Base-by-base conservation (phyloP, 2,329 filamentous ascomycete species). In the Ceratocystis huliohia region DNA sequence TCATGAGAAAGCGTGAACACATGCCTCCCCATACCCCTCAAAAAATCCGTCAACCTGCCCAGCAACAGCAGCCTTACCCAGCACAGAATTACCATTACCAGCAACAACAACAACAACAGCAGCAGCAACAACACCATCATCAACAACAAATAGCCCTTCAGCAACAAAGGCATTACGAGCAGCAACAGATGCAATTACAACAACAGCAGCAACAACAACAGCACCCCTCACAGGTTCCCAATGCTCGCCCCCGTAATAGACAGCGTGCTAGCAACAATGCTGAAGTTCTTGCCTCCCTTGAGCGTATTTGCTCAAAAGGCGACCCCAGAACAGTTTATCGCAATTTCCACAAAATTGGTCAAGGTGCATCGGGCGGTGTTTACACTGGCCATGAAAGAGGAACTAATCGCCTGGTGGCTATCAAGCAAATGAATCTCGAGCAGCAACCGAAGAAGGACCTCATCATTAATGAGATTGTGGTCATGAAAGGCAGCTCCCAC, bases 341-440 rank as follows among this genome's bases (percentile, higher is more conserved):
- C 66, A 87, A 88, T 67, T 84, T 97, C 71, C 92, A 86, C 74
- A 97, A 97, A 79, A 97, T 99, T 74, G 94, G 94, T 0, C 94
- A 99, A 76, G 94, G 94, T 75, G 94, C 94, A 46, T 97, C 93
- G 7, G 94, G 94, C 71, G 94, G 94, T 69, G 94, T 99, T 0
- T 99, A 86, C 73, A 96, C 91, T 0, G 94, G 93, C 2, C 90
- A 93, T 74, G 90, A 96, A 75, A 82, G 86, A 70, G 87, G 85
- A 66, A 88, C 85, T 48, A 96, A 96, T 76, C 86, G 88, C 69
- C 86, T 95, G 71, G 94, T 99, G 46, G 94, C 94, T 53, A 97
- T 99, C 77, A 99, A 99, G 79, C 94, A 99, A 79, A 99, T 99
- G 94, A 97, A 97, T 71, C 79, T 99, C 66, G 94, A 97, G 75